Conservation (phyloP, 2,329 filamentous ascomycete genomes). For the Exophiala sp. region DNA sequence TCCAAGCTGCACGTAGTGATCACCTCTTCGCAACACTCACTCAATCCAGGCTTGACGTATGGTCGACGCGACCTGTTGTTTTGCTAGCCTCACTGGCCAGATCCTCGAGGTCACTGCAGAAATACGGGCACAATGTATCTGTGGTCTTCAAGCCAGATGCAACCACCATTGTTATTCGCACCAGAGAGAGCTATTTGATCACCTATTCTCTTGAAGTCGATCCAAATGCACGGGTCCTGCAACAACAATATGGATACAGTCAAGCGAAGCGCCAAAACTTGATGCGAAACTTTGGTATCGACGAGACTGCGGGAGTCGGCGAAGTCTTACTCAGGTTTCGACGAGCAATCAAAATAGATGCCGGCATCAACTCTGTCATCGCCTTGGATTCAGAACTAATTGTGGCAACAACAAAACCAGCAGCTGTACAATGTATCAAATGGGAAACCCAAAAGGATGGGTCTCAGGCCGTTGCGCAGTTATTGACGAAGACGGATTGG, state of each 20-base stretch:
- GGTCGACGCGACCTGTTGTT: conserved; percentile 95
- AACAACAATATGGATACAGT: conserved; percentile 65
- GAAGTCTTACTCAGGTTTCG: conserved; percentile 90
- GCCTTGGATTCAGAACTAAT: conserved; percentile 90
- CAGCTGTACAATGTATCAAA: conserved; percentile 92
- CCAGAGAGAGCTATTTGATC: conserved; percentile 79
- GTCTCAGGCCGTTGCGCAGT: conserved; percentile 83
- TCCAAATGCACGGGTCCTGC: conserved; percentile 76
- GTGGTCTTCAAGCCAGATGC: conserved; percentile 87
- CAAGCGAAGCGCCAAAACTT: conserved; percentile 46
- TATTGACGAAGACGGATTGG: conserved; percentile 83
- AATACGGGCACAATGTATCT: conserved; percentile 80
- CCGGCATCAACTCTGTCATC: conserved; percentile 81
- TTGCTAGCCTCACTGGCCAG: conserved; percentile 81
- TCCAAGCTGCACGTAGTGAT: conserved; percentile 74
- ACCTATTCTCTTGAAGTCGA: conserved; percentile 91
- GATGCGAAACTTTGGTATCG: conserved; percentile 61
- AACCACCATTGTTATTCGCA: conserved; percentile 87
- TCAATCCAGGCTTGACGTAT: conserved; percentile 78
- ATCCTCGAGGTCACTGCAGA: conserved; percentile 72
- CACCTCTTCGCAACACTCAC: conserved; percentile 88
- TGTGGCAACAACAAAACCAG: conserved; percentile 85
- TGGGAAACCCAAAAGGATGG: conserved; percentile 83
- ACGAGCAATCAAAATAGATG: conserved; percentile 97
- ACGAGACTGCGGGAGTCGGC: conserved; percentile 75